These are phyloP conservation scores for Dactylellina cionopaga DNA, from an alignment of 2,329 filamentous ascomycete species.

Conservation along the genomic window DNA sequence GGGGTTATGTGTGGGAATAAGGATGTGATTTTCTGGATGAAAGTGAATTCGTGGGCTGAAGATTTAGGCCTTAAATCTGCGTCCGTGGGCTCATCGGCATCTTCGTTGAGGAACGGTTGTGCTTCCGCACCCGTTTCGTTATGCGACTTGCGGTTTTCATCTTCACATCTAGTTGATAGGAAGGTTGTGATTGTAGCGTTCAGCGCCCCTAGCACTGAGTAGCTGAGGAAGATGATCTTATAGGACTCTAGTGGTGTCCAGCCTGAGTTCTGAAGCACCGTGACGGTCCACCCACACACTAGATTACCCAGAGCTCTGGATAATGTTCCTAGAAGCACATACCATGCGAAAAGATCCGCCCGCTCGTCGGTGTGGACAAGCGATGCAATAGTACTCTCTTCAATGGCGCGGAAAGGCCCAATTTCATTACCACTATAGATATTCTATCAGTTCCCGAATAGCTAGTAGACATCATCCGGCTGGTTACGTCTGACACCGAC, in stretches of 20 bases:
- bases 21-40: conserved; percentile 24
- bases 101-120: conserved; percentile 27
- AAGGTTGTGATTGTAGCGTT: conserved; percentile 65
- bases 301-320: conserved; percentile 72
- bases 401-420: conserved; percentile 71
- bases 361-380: conserved; percentile 64
- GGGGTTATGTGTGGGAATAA: conserved; percentile 68
- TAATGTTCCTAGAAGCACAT: conserved; percentile 68
- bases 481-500: conserved; percentile 56
- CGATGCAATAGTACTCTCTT: conserved; percentile 71
- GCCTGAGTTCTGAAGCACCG: conserved; percentile 63
- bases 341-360: conserved; percentile 72
- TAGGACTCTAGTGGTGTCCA: conserved; percentile 68
- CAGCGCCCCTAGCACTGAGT: conserved; percentile 67
- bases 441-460: conserved; percentile 54
- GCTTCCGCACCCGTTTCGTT: conserved; percentile 9
- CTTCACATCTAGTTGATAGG: conserved; percentile 67
- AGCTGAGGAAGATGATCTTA: conserved; percentile 70
- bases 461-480: conserved; percentile 55
- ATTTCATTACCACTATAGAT: conserved; percentile 69
- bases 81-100: background rate
- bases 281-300: conserved; percentile 70
- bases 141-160: conserved; percentile 31
- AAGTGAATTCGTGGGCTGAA: conserved; percentile 58
- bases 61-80: conserved; percentile 12